phyloP scores from a whole-genome alignment of 441 rosid species.

The Adansonia madagascariensis region DNA sequence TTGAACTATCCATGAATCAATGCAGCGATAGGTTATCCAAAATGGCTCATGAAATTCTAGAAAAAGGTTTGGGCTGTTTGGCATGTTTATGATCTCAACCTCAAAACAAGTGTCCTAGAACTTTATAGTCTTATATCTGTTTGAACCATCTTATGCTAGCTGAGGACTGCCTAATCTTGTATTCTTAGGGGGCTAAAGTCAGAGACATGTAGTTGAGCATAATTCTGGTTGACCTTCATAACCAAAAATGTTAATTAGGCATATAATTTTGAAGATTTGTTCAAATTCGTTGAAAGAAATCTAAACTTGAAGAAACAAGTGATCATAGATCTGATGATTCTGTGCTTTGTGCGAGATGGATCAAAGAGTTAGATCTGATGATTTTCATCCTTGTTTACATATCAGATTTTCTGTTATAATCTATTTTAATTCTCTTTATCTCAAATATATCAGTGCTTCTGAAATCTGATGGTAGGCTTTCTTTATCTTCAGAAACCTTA shows the following conservation, averaged over 20 bases:
- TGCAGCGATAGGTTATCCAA: constrained; percentile 70
- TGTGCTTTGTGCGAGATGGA: neutral
- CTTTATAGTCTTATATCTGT: constrained; percentile 13
- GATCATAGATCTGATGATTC: constrained; percentile 19
- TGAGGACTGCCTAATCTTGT: neutral
- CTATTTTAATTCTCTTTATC: constrained; percentile 24
- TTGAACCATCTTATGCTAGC: constrained; percentile 12
- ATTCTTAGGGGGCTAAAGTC: neutral
- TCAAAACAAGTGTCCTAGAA: constrained; percentile 15
- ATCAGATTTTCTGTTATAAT: neutral
- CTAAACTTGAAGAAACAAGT: constrained; percentile 11
- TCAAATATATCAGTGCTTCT: constrained; percentile 19
- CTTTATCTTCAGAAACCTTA: constrained; percentile 55
- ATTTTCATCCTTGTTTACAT: constrained; percentile 5
- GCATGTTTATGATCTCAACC: constrained; percentile 31
- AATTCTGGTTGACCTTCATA: neutral
- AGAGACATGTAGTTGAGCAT: neutral
- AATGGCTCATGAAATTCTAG: constrained; percentile 82
- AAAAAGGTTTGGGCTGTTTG: constrained; percentile 60
- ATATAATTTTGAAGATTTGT: neutral
- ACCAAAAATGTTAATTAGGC: constrained; percentile 11
- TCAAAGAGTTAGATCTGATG: neutral
- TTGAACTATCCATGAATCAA: constrained; percentile 82
- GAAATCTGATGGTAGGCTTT: constrained; percentile 25
- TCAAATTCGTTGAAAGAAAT: constrained; percentile 11